Evolutionary conservation across 129 eudicot genomes (phyloP).

Genomic region (Escallonia herrerae): DNA sequence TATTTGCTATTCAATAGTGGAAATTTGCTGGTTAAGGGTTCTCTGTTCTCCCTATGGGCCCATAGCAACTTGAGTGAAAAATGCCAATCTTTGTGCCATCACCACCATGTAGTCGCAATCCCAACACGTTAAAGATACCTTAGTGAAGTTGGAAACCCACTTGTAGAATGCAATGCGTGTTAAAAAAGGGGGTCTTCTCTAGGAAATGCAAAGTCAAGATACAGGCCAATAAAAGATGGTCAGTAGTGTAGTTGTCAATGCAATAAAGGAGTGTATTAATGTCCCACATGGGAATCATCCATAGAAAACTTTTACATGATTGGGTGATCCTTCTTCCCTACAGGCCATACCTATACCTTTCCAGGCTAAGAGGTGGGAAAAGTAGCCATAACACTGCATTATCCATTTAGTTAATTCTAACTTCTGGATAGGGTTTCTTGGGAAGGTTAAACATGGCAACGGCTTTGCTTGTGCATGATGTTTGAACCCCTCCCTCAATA

Average conservation of each 20-base stretch:
- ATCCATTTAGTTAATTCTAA: too few species aligned
- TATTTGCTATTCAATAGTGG: neutral
- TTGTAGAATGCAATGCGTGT: neutral
- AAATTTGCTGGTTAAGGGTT: neutral
- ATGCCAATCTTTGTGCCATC: constrained; percentile 11
- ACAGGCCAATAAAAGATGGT: constrained; percentile 9
- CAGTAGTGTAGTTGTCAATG: constrained; percentile 19
- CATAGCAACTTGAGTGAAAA: too few species aligned
- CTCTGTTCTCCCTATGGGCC: neutral
- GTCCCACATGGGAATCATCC: constrained; percentile 9
- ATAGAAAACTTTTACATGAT: neutral
- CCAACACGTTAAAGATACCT: too few species aligned
- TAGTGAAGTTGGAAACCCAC: constrained; percentile 1
- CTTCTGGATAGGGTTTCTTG: too few species aligned
- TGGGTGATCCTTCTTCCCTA: neutral
- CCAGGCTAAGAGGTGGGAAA: too few species aligned
- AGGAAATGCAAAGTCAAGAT: neutral
- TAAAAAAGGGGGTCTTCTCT: constrained; percentile 1
- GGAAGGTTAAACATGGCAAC: too few species aligned
- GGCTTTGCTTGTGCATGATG: too few species aligned
- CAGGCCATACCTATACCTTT: neutral
- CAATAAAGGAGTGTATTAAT: constrained; percentile 4
- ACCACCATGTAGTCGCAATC: neutral
- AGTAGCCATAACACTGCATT: too few species aligned
- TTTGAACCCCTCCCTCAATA: too few species aligned